Evolutionary conservation across 2,329 filamentous ascomycete species (phyloP).

Genomic region (Aureobasidium sp.): DNA sequence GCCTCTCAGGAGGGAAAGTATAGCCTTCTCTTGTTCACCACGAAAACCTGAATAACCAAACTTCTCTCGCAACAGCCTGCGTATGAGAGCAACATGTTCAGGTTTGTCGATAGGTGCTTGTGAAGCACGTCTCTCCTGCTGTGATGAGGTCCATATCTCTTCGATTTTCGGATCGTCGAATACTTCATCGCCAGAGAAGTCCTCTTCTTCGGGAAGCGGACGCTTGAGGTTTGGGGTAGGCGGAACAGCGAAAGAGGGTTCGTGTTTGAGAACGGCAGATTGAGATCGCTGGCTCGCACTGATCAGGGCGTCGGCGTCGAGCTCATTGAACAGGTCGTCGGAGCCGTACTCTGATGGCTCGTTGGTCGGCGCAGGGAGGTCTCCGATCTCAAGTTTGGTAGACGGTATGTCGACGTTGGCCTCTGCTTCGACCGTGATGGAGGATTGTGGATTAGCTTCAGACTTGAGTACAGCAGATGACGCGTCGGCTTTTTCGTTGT

Average conservation of each 20-base stretch:
- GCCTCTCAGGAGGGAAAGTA: conserved; percentile 37
- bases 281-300: conserved; percentile 6
- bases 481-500: neutral
- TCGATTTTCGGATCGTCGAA: neutral
- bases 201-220: neutral
- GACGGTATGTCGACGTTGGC: neutral
- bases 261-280: neutral
- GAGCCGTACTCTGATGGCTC: conserved; percentile 2
- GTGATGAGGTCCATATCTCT: conserved; percentile 11
- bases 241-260: neutral
- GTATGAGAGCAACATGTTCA: conserved; percentile 20
- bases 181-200: neutral
- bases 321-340: conserved; percentile 5
- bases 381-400: neutral
- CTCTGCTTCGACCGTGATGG: neutral
- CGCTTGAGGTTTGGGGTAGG: neutral
- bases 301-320: neutral
- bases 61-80: conserved; percentile 32
- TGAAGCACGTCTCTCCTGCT: neutral
- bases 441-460: neutral
- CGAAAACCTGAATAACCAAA: conserved; percentile 39
- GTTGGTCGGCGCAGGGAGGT: neutral
- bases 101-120: neutral
- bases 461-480: neutral
- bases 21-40: conserved; percentile 41